Base-by-base conservation (phyloP, 78 protist species). In the Emiliania huxleyi region DNA sequence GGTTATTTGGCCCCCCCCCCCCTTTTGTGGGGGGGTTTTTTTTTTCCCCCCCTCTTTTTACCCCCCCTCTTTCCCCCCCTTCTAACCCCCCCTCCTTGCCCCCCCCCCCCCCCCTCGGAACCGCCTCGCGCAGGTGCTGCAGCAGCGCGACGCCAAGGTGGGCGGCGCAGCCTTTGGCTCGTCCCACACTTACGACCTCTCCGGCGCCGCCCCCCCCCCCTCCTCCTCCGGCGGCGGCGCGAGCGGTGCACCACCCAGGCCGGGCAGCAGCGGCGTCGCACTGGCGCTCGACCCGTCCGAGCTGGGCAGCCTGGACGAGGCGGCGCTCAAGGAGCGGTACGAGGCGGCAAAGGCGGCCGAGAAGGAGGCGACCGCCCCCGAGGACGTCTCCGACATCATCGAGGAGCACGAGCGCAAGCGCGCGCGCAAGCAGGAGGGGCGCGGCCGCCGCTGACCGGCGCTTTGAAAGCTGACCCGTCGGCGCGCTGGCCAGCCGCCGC, bases 231-330 rank as follows among this genome's bases (percentile, higher is more conserved):
- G 35, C 52, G 42, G 42, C 4, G 19, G 69, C 79, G 37, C 48
- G 40, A n/a, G n/a, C n/a, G n/a, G n/a, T n/a, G n/a, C n/a, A n/a
- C n/a, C n/a, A 42, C 3, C 29, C 2, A 43, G 91, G 69, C 79
- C 52, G 26, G 33, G 4, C 40, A 8, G 75, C 33, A 19, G 35
- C 19, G 85, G 62, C 44, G 93, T 89, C 29, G 92, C 91, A 43
- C 48, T 94, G n/a, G 71, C 94, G 26, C 69, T 94, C 46, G 91
- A 90, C 73, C 93, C 95, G 1, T 5, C 90, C n/a, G 95, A 94
- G 92, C 90, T 94, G 35, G 95, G 81, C 44, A 21, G 26, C 12
- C 49, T 93, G 45, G 92, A 90, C 85, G 93, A 90, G 43, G 79
- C 45, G 12, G 0, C 90, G 56, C 83, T 93, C 75, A 52, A 81